A percentile compares a stretch with the other conserved stretches of the same genome.
These are phyloP conservation scores for Boletus bicolor DNA, from an alignment of 768 basidiomycete species.

Conservation along the genomic window DNA sequence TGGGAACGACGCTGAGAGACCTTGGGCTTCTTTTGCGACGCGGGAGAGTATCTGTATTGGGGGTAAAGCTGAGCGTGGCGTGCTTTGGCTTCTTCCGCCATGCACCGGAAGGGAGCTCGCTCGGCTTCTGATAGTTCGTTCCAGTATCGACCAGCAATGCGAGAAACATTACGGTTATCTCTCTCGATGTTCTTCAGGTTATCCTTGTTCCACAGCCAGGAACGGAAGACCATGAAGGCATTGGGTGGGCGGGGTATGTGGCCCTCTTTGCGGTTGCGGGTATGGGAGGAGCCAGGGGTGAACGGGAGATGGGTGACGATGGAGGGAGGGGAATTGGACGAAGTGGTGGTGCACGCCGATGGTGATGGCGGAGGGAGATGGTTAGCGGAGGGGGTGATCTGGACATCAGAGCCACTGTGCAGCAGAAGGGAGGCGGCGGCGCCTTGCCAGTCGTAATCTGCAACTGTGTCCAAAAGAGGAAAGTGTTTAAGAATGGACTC, in stretches of 20 bases:
- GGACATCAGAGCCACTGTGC: constrained; percentile 19
- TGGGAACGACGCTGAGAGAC: constrained; percentile 33
- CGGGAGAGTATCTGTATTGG: constrained; percentile 62
- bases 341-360: constrained; percentile 12
- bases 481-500: constrained; percentile 33
- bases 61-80: constrained; percentile 53
- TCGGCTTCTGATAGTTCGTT: constrained; percentile 46
- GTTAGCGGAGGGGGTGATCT: not conserved
- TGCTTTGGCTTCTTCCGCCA: constrained; percentile 46
- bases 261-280: constrained; percentile 38
- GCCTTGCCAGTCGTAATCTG: constrained; percentile 29
- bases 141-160: constrained; percentile 71
- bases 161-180: constrained; percentile 71
- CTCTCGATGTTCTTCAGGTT: constrained; percentile 52
- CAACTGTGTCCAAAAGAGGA: constrained; percentile 33
- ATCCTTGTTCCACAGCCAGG: constrained; percentile 54
- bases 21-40: constrained; percentile 29
- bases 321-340: constrained; percentile 17
- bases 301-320: constrained; percentile 27
- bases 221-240: constrained; percentile 83
- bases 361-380: constrained; percentile 18
- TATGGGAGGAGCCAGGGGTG: constrained; percentile 37
- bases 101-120: constrained; percentile 42
- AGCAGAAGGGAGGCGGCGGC: constrained; percentile 19
- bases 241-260: constrained; percentile 79